Conservation (phyloP, 305 asterid species). For the Plantago coronopus region DNA sequence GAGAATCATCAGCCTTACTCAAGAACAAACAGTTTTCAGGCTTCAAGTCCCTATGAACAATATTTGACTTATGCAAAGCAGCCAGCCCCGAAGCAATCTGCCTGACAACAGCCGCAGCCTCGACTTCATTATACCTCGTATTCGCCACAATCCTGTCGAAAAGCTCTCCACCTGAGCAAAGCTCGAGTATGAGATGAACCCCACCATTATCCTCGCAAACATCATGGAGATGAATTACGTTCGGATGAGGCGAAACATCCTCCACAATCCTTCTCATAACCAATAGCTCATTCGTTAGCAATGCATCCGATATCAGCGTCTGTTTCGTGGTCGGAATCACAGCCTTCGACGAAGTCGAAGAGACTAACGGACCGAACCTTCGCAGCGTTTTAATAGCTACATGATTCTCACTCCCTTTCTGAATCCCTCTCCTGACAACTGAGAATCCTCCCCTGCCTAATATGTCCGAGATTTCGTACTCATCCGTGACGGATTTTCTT, state of each 20-base stretch:
- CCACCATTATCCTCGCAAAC: constrained; percentile 61
- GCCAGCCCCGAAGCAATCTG: constrained; percentile 64
- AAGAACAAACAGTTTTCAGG: constrained; percentile 77
- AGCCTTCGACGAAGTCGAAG: constrained; percentile 18
- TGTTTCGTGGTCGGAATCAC: constrained; percentile 31
- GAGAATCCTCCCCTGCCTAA: constrained; percentile 85
- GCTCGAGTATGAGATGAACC: constrained; percentile 66
- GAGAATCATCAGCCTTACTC: constrained; percentile 55
- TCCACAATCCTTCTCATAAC: constrained; percentile 82
- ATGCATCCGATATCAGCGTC: constrained; percentile 52
- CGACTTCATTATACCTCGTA: constrained; percentile 55
- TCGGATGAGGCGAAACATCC: constrained; percentile 76
- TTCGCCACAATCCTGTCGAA: constrained; percentile 74
- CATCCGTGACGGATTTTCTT: constrained; percentile 42
- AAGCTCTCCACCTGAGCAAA: constrained; percentile 74
- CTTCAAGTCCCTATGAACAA: constrained; percentile 79
- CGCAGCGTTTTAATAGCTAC: constrained; percentile 72
- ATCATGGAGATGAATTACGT: constrained; percentile 69
- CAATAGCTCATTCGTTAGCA: constrained; percentile 66
- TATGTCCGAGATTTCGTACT: constrained; percentile 59
- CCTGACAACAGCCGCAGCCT: constrained; percentile 62
- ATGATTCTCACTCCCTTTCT: constrained; percentile 28
- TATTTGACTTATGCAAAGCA: constrained; percentile 52
- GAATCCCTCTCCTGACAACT: constrained; percentile 56
- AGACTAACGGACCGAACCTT: constrained; percentile 36